These are phyloP conservation scores for Hordeum pubiflorum DNA, from an alignment of 202 grass and related monocot species.

Conservation along the genomic window DNA sequence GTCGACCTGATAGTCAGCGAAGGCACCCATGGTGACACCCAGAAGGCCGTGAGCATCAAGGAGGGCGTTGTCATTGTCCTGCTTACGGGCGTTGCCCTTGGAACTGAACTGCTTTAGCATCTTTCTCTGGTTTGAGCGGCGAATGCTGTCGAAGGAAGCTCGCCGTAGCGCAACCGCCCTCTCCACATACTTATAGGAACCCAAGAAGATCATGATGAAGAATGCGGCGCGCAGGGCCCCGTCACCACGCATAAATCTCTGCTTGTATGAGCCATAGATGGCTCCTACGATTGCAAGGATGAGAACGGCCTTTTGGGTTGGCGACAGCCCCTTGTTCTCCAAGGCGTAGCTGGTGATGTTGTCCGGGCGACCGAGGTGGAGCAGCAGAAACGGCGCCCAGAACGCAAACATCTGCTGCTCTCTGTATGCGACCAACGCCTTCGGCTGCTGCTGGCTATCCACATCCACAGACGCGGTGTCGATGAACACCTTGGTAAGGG, in stretches of 20 bases:
- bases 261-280: background rate
- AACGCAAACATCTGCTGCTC: background rate
- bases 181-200: too few species aligned
- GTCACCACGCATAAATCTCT: background rate
- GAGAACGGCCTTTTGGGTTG: background rate
- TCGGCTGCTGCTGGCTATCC: background rate
- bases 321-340: background rate
- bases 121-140: background rate
- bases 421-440: too few species aligned
- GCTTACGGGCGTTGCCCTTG: background rate
- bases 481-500: background rate
- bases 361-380: background rate
- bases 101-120: background rate
- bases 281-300: background rate
- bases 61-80: background rate
- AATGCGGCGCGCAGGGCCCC: background rate
- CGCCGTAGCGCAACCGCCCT: background rate
- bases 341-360: background rate
- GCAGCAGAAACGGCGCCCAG: background rate
- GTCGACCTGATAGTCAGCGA: background rate
- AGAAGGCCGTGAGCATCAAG: background rate
- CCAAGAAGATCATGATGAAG: background rate
- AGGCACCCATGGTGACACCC: background rate
- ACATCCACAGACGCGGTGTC: background rate
- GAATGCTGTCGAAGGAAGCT: background rate